Base-by-base conservation (phyloP, 495 filamentous ascomycete species). In the Penicillium egyptiacum region DNA sequence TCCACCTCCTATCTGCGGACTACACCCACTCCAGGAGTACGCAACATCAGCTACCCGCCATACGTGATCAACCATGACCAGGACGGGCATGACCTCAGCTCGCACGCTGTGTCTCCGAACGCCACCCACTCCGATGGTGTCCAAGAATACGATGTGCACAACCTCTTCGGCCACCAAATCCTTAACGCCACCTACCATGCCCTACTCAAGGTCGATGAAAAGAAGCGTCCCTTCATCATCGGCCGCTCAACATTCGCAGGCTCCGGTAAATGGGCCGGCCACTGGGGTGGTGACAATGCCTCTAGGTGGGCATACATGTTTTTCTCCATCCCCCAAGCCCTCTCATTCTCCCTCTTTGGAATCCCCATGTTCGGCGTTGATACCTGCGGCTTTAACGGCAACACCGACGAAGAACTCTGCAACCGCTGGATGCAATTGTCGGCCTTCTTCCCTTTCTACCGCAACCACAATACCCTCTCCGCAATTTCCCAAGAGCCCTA, bases 301-400 rank as follows among this genome's bases (percentile, higher is more conserved):
- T 86, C 84, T 5, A 74, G 79, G 14, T 94, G 86, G 82, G 73
- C 75, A 4, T 85, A 79, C 55, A 85, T 92, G 84, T 87, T 75
- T 72, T 88, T 90, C 68, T 85, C 85, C 26, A 95, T 96, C 65
- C 81, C 89, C 0, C 91, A 96, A 68, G 90, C 88, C 0, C 72
- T 95, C 0, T 86, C 84, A 3, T 92, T 92, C 75, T 86, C 83
- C 5, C 79, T 95, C 7, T 93, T 91, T 58, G 90, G 89, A 45
- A 86, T 95, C 16, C 91, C 91, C 7, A 93, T 95, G 89, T 92
- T 94, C 57, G 91, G 91, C 12, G 83, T 85, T 7, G 89, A 92
- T 57, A 88, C 88, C 9, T 94, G 91, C 64, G 91, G 91, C 11
- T 96, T 94, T 75, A 78, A 74, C 25, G 83, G 83, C 28, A 90